phyloP scores from a whole-genome alignment of 2,329 filamentous ascomycete genomes.

The Apiospora sp. region DNA sequence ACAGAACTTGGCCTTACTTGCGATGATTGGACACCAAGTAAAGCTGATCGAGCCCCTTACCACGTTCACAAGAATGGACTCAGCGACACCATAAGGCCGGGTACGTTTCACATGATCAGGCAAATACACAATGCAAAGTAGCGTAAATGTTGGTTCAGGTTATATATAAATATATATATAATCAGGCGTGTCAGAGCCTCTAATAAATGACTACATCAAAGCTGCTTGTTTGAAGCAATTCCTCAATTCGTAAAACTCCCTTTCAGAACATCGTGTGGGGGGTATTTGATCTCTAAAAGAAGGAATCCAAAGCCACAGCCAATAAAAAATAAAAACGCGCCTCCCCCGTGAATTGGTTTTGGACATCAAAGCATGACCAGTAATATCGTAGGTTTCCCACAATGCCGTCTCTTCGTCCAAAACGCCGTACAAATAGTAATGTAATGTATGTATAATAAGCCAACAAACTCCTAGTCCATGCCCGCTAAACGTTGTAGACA shows the following conservation, averaged over 20 bases:
- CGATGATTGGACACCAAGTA: background rate
- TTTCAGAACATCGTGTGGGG: conserved; percentile 21
- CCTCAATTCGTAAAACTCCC: conserved; percentile 18
- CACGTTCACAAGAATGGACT: background rate
- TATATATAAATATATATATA: background rate
- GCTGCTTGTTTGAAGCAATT: background rate
- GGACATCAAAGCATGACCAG: conserved; percentile 6
- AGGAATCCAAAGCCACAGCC: conserved; percentile 19
- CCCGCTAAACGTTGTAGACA: conserved; percentile 13
- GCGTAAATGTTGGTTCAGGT: background rate
- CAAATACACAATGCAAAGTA: background rate
- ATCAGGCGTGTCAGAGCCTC: background rate
- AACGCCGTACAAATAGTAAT: conserved; percentile 19
- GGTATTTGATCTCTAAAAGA: conserved; percentile 12
- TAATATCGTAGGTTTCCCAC: conserved; percentile 3
- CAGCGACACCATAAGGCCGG: background rate
- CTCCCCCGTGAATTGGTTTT: conserved; percentile 9
- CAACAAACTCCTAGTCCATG: conserved; percentile 21
- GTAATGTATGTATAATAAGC: conserved; percentile 10
- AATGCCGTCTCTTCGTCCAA: conserved; percentile 2
- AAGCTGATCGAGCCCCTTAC: background rate
- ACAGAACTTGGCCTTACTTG: background rate
- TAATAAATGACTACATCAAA: background rate
- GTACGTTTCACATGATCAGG: background rate
- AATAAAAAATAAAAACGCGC: background rate